Percentiles rank a stretch among this genome's conserved stretches.
These are phyloP conservation scores for Domatiomyces catenatus DNA, from an alignment of 2,329 filamentous ascomycete genomes.

Conservation along the genomic window DNA sequence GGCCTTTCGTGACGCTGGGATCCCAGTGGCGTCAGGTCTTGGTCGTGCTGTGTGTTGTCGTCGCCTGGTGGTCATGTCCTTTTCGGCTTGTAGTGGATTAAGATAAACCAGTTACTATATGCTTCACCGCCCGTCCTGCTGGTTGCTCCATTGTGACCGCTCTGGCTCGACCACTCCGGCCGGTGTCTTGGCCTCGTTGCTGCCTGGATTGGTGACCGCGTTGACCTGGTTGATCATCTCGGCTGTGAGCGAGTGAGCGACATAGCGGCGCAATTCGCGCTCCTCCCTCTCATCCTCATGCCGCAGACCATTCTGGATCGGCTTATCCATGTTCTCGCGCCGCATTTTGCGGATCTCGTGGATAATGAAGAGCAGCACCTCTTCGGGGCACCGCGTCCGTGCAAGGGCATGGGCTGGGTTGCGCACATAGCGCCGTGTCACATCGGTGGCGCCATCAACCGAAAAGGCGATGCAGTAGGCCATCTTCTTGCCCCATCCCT, in stretches of 20 bases:
- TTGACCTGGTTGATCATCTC: constrained; percentile 31
- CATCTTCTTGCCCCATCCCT: constrained; percentile 93
- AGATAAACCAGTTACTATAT: neutral
- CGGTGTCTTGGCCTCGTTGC: constrained; percentile 29
- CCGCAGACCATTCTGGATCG: constrained; percentile 45
- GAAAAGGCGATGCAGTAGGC: constrained; percentile 96
- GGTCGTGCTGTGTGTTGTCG: neutral
- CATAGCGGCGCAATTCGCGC: constrained; percentile 31
- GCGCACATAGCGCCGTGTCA: constrained; percentile 49
- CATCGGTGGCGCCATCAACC: constrained; percentile 60
- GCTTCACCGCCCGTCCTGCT: constrained; percentile 1
- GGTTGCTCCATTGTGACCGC: constrained; percentile 7
- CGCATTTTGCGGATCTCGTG: constrained; percentile 79
- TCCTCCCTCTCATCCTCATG: constrained; percentile 37
- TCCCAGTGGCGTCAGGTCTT: neutral
- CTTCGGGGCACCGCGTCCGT: constrained; percentile 67
- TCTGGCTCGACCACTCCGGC: constrained; percentile 20
- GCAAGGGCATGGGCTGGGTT: constrained; percentile 47
- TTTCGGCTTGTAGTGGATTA: neutral
- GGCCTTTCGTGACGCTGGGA: neutral
- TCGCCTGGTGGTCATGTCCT: neutral
- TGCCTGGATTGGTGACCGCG: constrained; percentile 13
- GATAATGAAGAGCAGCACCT: constrained; percentile 79
- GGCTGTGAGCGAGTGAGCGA: constrained; percentile 29
- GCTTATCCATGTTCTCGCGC: constrained; percentile 69